Evolutionary conservation across 2,329 filamentous ascomycete species (phyloP), one percentile per base, ranked within the genome.

Genomic region (Metarhizium album): DNA sequence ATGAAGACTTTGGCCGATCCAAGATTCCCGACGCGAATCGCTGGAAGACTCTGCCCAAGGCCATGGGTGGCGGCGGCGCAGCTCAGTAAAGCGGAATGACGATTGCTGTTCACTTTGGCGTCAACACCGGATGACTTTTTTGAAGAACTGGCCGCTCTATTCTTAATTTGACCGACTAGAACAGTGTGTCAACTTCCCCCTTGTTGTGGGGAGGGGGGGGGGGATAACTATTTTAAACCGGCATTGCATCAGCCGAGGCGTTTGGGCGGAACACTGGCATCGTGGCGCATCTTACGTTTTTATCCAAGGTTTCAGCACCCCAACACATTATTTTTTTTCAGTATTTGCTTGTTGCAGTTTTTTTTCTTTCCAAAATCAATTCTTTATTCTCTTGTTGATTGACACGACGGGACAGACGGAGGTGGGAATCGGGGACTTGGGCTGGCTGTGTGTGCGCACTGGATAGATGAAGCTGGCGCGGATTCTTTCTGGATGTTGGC

Each of bases 1-100:
- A 97, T 64, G 84, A 93, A 71, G 87, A 94, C 65, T 96, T 97
- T 74, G 91, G 91, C 54, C 80, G 83, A 58, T 71, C 86, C 53
- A 82, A 79, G 68, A 63, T 87, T 53, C 76, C 77, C 16, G 71
- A 73, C 58, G 70, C 74, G 55, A 66, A 74, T 59, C 67, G 69
- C 33, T 81, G 78, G 78, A 74, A 74, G 62, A 67, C 70, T 22
- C 58, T 82, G 59, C 78, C 78, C 20, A 67, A 65, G 48, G 64
- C 72, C 54, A 74, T 80, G 60, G 70, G 72, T 37, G 72, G 70
- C 35, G 65, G 64, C 50, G 63, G 64, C 50, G 53, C 60, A 56
- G 59, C 55, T 60, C 57, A 57, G 49, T 47, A 43, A 24, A 43
- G n/a, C 16, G n/a, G 3, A 38, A 24, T 1, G 7, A 42, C 48